Evolutionary conservation across 208 protist species (phyloP).

Genomic region (Crithidia mellificae): DNA sequence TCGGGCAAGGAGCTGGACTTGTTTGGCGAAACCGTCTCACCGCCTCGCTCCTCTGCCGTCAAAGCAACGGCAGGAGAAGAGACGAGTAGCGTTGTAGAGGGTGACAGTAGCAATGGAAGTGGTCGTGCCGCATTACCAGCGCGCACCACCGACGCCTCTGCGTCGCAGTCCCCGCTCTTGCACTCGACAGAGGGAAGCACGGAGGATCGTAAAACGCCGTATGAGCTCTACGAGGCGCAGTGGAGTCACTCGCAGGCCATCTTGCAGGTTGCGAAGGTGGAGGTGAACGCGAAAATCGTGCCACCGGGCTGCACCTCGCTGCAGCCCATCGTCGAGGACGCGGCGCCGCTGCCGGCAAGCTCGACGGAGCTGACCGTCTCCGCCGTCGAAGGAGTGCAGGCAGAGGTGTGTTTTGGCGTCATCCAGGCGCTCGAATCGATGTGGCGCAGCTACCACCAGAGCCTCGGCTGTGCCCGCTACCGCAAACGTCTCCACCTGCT

Average conservation of each 20-base stretch:
- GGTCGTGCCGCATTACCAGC: neutral
- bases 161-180: neutral
- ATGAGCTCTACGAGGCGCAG: slow-evolving; percentile 12
- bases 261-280: slow-evolving; percentile 13
- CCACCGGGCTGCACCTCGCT: slow-evolving; percentile 7
- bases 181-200: neutral
- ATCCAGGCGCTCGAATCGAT: slow-evolving; percentile 44
- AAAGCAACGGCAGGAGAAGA: too few species aligned
- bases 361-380: slow-evolving; percentile 26
- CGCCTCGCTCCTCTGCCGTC: neutral
- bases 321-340: slow-evolving; percentile 14
- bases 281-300: slow-evolving; percentile 28
- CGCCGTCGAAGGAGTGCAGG: slow-evolving; percentile 16
- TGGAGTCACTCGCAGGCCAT: slow-evolving; percentile 27
- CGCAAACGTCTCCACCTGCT: slow-evolving; percentile 66
- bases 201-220: neutral
- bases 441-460: slow-evolving; percentile 44
- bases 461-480: slow-evolving; percentile 54
- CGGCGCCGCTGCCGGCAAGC: slow-evolving; percentile 12
- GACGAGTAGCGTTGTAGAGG: neutral
- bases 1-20: neutral
- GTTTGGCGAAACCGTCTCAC: neutral
- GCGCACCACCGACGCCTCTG: neutral
- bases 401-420: slow-evolving; percentile 60
- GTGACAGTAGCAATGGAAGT: neutral